These are phyloP conservation scores for Trypanosoma grayi DNA, from an alignment of 208 protist species.

Conservation along the genomic window DNA sequence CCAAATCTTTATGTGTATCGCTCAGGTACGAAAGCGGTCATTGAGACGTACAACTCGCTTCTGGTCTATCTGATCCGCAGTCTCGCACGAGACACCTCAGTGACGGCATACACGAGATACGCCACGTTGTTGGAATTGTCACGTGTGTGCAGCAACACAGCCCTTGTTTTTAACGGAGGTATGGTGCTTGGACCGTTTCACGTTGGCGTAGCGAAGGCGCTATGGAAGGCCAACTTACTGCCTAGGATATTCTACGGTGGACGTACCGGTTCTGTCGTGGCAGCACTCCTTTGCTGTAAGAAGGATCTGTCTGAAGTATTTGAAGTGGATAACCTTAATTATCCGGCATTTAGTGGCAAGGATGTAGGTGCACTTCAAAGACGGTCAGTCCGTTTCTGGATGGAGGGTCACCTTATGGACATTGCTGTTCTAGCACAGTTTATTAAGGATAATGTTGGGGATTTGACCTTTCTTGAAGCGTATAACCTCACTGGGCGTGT, in stretches of 20 bases:
- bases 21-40: constrained; percentile 65
- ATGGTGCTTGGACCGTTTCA: constrained; percentile 56
- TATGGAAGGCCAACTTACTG: constrained; percentile 55
- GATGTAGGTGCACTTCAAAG: constrained; percentile 2
- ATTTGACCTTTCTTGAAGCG: constrained; percentile 82
- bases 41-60: constrained; percentile 69
- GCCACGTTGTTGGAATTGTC: constrained; percentile 35
- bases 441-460: constrained; percentile 48
- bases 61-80: constrained; percentile 34
- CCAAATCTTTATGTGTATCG: constrained; percentile 51
- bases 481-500: constrained; percentile 68
- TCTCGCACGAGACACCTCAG: constrained; percentile 4
- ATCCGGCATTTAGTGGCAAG: constrained; percentile 11
- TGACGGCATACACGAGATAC: constrained; percentile 27
- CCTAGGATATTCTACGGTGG: constrained; percentile 65
- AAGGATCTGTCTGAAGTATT: constrained; percentile 33
- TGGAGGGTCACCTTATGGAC: constrained; percentile 56
- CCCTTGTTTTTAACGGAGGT: constrained; percentile 62
- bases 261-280: constrained; percentile 55
- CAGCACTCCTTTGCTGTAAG: constrained; percentile 58
- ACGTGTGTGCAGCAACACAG: constrained; percentile 49
- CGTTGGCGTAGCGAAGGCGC: constrained; percentile 64
- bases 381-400: constrained; percentile 29
- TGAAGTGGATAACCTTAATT: constrained; percentile 12
- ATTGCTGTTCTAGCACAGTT: constrained; percentile 47